Base-by-base conservation (phyloP, 768 basidiomycete genomes). In the Naganishia onofrii region DNA sequence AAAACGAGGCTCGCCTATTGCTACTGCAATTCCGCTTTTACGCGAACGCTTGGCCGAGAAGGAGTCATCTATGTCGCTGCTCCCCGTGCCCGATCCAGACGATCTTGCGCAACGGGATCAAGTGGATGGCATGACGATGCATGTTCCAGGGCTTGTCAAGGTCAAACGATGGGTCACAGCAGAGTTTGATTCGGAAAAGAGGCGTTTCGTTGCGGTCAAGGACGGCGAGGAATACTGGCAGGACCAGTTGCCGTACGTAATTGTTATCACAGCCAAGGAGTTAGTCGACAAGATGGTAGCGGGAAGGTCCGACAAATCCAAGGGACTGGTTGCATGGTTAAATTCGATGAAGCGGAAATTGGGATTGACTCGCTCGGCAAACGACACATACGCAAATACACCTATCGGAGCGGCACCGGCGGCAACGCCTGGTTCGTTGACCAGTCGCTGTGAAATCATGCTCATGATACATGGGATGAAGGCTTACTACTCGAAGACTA, bases 381-480 rank as follows among this genome's bases (percentile, higher is more conserved):
- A 12, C 26, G 42, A n/a, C 13, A 34, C 51, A 19, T n/a, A 19
- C 12, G 13, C 29, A 21, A 46, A 10, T 34, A 34, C n/a, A 42
- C 31, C 21, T 26, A 54, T 54, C 46, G 23, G 64, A 53, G 44
- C 76, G 31, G 58, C 46, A 15, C 28, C 44, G 44, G 51, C 44
- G 29, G 31, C 44, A 26, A 36, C 8, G 19, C 68, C 51, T 26
- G 60, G 60, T 26, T 34, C 60, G 28, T 42, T 46, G 26, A 63
- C 42, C 0, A 63, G 42, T 29, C 21, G 23, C 13, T 63, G 60
- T 26, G 60, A 76, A 58, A 69, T 79, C 31, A 71, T 80, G 12
- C 52, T 82, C 26, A 67, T 80, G 70, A 75, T 82, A 44, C 76
- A 76, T 28, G 81, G 79, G 0, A 56, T 81, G 56, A 56, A 73